Base-by-base conservation (phyloP, 2,329 filamentous ascomycete genomes). In the Arthroderma sp. region DNA sequence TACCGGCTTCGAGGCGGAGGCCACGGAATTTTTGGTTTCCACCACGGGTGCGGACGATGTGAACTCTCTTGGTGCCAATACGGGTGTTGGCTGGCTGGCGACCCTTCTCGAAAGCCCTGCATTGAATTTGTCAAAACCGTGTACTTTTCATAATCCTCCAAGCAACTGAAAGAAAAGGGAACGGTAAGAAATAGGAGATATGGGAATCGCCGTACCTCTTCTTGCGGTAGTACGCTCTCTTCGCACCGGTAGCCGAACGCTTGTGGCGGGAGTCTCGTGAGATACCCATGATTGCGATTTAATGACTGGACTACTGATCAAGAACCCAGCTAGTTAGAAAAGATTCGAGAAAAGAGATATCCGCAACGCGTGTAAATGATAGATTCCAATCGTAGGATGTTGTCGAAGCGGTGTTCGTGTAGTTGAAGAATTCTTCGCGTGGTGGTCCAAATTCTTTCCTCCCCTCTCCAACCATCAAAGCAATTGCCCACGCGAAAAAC, bases 91-190 rank as follows among this genome's bases (percentile, higher is more conserved):
- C 86, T 70, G 89, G 85, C 81, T 98, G 91, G 71, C 91, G 89
- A 72, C 91, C 91, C 74, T 88, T 87, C 83, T 98, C 93, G 85
- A 98, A 98, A 80, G 88, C 93, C 89, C 91, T 98, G 86, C 80
- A 77, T 53, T 53, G 28, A 29, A 10, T 29, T 11, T 36, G 8
- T 36, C 39, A 22, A 22, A 22, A 22, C 15, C 15, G 3, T 22
- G 15, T 22, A 22, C 15, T 22, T 22, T 22, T 22, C 15, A 22
- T 22, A 22, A 22, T 22, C 15, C 15, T 22, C 15, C 15, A 22
- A 22, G 15, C 15, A 22, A 22, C 15, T 22, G 15, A 22, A 22
- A 22, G 15, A 22, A 29, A 6, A 33, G 11, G 32, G 11, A 34
- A 11, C 32, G 32, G 32, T 9, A 34, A 34, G 11, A 34, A 34